Percentiles rank a stretch among this genome's conserved stretches.
phyloP scores from a whole-genome alignment of 1,139 yeast genomes.

The Debaryomycetaceae sp. region DNA sequence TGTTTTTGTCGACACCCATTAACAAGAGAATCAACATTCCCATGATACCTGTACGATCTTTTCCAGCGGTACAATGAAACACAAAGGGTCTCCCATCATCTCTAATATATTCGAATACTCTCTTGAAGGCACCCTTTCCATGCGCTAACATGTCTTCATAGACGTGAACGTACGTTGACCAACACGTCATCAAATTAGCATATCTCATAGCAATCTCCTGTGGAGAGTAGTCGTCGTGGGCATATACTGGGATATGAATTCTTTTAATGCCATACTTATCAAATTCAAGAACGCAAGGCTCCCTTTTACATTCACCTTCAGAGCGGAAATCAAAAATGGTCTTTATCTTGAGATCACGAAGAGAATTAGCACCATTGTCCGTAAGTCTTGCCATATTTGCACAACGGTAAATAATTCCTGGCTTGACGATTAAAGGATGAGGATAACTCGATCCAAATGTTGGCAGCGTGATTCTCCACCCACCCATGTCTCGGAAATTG shows the following conservation, averaged over 20 bases:
- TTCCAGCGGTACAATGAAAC: constrained; percentile 84
- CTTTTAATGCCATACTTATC: constrained; percentile 47
- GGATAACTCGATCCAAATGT: constrained; percentile 23
- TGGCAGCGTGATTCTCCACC: constrained; percentile 51
- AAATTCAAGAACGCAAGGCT: constrained; percentile 41
- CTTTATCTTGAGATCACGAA: constrained; percentile 47
- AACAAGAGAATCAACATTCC: constrained; percentile 64
- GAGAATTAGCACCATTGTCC: constrained; percentile 36
- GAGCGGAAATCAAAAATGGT: constrained; percentile 72
- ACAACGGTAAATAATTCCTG: constrained; percentile 58
- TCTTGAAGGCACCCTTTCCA: constrained; percentile 45
- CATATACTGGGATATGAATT: constrained; percentile 59
- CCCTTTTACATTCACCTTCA: constrained; percentile 50
- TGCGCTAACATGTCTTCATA: constrained; percentile 56
- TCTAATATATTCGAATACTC: constrained; percentile 51
- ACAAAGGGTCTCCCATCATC: constrained; percentile 50
- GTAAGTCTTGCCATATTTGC: constrained; percentile 59
- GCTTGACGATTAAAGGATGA: constrained; percentile 33
- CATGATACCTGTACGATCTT: constrained; percentile 79
- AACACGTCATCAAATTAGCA: constrained; percentile 53
- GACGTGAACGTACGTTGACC: constrained; percentile 63
- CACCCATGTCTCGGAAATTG: constrained; percentile 81
- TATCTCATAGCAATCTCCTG: constrained; percentile 60
- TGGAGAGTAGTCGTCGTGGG: constrained; percentile 59
- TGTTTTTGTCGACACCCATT: constrained; percentile 62